Evolutionary conservation across 2,329 filamentous ascomycete species (phyloP).

Genomic region (Botrytis sinoallii): DNA sequence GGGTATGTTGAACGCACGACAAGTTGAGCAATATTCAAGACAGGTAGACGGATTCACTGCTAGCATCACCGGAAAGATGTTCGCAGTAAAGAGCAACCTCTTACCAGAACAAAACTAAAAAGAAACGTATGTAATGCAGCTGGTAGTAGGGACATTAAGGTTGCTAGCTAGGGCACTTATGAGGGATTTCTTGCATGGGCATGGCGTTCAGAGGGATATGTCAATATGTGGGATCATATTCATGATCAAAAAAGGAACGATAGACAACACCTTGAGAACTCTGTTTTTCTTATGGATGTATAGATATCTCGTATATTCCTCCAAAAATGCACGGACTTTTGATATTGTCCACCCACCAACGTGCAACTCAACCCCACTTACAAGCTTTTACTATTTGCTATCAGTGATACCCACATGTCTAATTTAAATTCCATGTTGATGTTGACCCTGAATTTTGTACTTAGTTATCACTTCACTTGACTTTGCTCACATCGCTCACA

Average conservation of each 20-base stretch:
- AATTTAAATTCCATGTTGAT: neutral
- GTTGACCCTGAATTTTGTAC: neutral
- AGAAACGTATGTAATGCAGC: conserved; percentile 17
- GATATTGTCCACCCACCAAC: conserved; percentile 8
- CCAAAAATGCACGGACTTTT: conserved; percentile 15
- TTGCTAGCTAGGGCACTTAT: conserved; percentile 12
- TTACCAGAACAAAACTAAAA: conserved; percentile 44
- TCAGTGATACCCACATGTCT: neutral
- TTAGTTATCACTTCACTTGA: neutral
- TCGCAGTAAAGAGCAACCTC: conserved; percentile 77
- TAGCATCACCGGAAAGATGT: conserved; percentile 93
- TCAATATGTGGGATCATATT: conserved; percentile 21
- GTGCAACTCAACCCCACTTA: conserved; percentile 7
- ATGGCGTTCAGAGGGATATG: conserved; percentile 31
- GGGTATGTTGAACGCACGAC: conserved; percentile 63
- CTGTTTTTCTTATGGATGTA: neutral
- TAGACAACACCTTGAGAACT: conserved; percentile 17
- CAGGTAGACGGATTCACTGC: conserved; percentile 97
- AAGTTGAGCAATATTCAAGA: conserved; percentile 96
- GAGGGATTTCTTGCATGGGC: conserved; percentile 28
- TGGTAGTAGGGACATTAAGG: neutral
- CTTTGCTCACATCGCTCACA: neutral
- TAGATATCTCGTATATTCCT: conserved; percentile 14
- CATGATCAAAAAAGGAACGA: conserved; percentile 20
- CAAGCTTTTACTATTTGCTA: neutral